phyloP scores from a whole-genome alignment of 768 basidiomycete species.

The Podaxis rugospora region DNA sequence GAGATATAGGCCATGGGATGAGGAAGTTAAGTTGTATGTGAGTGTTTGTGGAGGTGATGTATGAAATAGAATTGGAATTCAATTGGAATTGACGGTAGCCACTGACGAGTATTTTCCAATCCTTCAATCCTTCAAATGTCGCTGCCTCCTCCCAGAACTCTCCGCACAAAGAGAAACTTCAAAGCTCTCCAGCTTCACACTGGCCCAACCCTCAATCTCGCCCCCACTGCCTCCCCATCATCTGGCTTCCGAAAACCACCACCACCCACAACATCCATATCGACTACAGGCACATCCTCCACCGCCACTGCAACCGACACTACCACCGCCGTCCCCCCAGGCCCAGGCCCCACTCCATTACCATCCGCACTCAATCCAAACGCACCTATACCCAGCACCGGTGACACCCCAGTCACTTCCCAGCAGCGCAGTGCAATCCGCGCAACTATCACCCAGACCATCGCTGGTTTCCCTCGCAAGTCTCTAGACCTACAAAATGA shows the following conservation, averaged over 20 bases:
- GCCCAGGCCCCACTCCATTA: constrained; percentile 1
- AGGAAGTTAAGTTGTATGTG: not conserved
- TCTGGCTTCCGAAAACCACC: constrained; percentile 11
- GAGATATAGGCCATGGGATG: constrained; percentile 11
- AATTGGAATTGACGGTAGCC: not conserved
- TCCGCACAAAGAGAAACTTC: constrained; percentile 90
- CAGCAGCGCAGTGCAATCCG: constrained; percentile 9
- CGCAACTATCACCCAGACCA: constrained; percentile 21
- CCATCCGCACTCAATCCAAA: constrained; percentile 2
- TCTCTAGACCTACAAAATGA: constrained; percentile 65
- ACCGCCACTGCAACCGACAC: not conserved
- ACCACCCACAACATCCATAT: not conserved
- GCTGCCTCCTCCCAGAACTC: constrained; percentile 30
- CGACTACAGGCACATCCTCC: not conserved
- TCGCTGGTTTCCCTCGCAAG: constrained; percentile 25
- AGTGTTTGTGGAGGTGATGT: not conserved
- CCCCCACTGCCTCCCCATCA: constrained; percentile 10
- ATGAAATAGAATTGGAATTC: not conserved
- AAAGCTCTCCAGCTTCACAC: constrained; percentile 72
- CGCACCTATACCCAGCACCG: constrained; percentile 12
- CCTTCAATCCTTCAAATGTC: not conserved
- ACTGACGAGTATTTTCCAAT: not conserved
- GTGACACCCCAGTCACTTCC: constrained; percentile 17
- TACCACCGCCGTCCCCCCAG: constrained; percentile 10
- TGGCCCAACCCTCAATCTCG: constrained; percentile 18